Evolutionary conservation across 1,284 basidiomycete genomes (phyloP).

Genomic region (Ganoderma boninense): DNA sequence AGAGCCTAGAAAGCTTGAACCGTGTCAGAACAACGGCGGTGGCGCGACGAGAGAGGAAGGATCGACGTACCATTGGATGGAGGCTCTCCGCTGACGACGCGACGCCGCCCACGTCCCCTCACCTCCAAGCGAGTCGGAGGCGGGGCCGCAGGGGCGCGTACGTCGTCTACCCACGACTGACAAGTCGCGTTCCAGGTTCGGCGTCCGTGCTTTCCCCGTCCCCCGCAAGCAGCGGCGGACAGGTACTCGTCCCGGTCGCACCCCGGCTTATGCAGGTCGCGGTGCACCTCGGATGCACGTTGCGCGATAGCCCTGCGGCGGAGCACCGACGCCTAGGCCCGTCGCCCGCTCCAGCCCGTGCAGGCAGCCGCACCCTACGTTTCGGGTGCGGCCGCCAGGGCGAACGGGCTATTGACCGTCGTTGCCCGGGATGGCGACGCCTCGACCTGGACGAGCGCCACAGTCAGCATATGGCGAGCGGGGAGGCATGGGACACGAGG

Average conservation of each 20-base stretch:
- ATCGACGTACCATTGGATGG: neutral
- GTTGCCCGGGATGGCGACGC: slow-evolving; percentile 5
- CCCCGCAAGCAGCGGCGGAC: neutral
- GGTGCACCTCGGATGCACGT: too few relatives aligned
- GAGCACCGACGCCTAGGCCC: too few relatives aligned
- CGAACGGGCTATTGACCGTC: neutral
- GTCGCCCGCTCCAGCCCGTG: too few relatives aligned
- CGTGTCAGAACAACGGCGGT: neutral
- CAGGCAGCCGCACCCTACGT: too few relatives aligned
- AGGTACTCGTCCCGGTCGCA: slow-evolving; percentile 6
- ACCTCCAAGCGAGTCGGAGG: too few relatives aligned
- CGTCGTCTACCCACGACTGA: slow-evolving; percentile 3
- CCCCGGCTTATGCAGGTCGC: too few relatives aligned
- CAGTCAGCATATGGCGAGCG: neutral
- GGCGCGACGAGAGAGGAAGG: neutral
- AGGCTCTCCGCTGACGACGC: slow-evolving; percentile 4
- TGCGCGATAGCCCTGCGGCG: too few relatives aligned
- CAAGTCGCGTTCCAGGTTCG: slow-evolving; percentile 3
- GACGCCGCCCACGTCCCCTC: neutral
- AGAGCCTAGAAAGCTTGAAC: neutral
- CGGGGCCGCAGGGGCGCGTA: neutral
- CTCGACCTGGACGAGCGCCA: neutral
- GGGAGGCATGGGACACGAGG: neutral
- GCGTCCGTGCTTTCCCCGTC: slow-evolving; percentile 6
- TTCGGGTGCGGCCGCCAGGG: too few relatives aligned